Conservation (phyloP, 345 rosid genomes). For the Bruguiera parviflora region DNA sequence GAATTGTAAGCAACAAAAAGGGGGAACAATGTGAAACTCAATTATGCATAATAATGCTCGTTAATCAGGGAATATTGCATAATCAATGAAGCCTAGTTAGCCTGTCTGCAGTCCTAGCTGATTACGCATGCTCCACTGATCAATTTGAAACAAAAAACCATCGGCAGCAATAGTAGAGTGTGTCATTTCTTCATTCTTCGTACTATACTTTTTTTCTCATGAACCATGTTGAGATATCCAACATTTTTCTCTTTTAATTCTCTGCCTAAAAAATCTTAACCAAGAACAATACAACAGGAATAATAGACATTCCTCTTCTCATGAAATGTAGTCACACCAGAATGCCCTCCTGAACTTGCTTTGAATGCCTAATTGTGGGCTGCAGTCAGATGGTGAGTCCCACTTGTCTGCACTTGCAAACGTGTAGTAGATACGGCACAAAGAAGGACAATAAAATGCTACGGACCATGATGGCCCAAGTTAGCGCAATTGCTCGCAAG, state of each 20-base stretch:
- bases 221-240: background rate
- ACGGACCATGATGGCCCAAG: background rate
- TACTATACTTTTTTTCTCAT: background rate
- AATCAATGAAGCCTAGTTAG: background rate
- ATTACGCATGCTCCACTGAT: no score
- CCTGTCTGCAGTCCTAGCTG: no score
- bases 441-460: constrained; percentile 8
- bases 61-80: background rate
- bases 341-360: background rate
- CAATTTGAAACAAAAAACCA: background rate
- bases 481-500: background rate
- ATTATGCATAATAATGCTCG: background rate
- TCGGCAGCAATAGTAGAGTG: background rate
- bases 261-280: background rate
- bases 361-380: background rate
- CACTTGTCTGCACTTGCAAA: constrained; percentile 1
- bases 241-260: background rate
- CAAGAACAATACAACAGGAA: background rate
- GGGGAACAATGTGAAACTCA: background rate
- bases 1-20: no score
- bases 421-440: constrained; percentile 2
- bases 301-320: constrained; percentile 2
- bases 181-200: background rate
- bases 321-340: background rate
- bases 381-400: constrained; percentile 1